A percentile compares a stretch with the other conserved stretches of the same genome.
Evolutionary conservation across 1,139 yeast species (phyloP).

Genomic region (Yamadazyma sp.): DNA sequence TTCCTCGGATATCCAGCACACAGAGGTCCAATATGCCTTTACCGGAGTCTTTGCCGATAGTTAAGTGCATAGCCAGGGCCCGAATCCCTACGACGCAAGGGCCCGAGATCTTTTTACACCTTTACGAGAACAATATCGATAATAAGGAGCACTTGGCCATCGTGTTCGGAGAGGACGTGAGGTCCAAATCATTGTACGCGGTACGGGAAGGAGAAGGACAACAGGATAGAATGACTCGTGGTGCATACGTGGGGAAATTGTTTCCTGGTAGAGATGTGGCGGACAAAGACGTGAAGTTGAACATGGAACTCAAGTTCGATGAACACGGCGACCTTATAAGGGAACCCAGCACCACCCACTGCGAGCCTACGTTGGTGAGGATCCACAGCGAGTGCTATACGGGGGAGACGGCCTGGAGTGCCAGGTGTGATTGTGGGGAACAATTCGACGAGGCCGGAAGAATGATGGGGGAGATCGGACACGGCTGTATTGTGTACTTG

Average conservation of each 20-base stretch:
- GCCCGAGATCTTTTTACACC: conserved; percentile 87
- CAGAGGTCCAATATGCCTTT: conserved; percentile 26
- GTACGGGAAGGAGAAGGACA: conserved; percentile 73
- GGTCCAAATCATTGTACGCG: conserved; percentile 71
- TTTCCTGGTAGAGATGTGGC: conserved; percentile 81
- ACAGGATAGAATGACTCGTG: conserved; percentile 92
- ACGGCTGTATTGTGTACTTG: conserved; percentile 91
- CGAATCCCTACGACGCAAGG: conserved; percentile 92
- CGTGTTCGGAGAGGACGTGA: conserved; percentile 89
- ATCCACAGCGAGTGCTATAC: conserved; percentile 98
- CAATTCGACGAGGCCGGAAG: conserved; percentile 98
- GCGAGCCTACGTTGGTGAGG: conserved; percentile 58
- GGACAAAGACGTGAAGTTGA: conserved; percentile 53
- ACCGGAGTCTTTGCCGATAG: conserved; percentile 54
- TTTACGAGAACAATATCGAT: conserved; percentile 84
- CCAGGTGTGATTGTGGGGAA: conserved; percentile 98
- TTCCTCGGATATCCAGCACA: conserved; percentile 19
- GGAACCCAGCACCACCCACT: conserved; percentile 32
- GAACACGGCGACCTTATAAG: conserved; percentile 49
- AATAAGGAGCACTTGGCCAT: conserved; percentile 94
- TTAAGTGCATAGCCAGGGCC: conserved; percentile 90
- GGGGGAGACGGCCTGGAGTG: conserved; percentile 99
- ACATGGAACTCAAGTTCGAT: conserved; percentile 48
- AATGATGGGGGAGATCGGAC: conserved; percentile 80
- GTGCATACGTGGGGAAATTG: conserved; percentile 89